phyloP scores from a whole-genome alignment of 2,329 filamentous ascomycete genomes.

The Botrytis cinerea region DNA sequence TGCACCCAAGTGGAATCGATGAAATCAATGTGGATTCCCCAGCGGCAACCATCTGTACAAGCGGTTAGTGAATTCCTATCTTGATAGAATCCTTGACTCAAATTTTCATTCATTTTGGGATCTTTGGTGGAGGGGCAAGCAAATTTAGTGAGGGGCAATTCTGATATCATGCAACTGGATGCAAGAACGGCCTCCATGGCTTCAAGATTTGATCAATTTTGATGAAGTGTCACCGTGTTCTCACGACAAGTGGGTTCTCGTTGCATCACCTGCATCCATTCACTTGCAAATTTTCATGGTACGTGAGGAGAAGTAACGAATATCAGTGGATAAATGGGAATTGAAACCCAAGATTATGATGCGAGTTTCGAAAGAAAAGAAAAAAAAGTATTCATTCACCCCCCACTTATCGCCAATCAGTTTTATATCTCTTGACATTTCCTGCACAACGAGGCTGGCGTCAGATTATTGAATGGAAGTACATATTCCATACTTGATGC shows the following conservation, averaged over 20 bases:
- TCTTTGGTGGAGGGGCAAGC: conserved; percentile 15
- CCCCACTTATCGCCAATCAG: conserved; percentile 11
- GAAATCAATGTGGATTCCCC: neutral
- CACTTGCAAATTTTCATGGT: conserved; percentile 13
- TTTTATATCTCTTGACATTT: conserved; percentile 11
- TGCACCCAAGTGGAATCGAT: neutral
- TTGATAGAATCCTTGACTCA: neutral
- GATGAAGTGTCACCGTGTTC: conserved; percentile 17
- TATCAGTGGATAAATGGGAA: conserved; percentile 9
- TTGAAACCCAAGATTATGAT: neutral
- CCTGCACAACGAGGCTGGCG: neutral
- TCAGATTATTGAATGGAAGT: neutral
- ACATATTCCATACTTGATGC: neutral
- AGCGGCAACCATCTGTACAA: conserved; percentile 1
- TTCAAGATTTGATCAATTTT: neutral
- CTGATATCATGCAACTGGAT: conserved; percentile 6
- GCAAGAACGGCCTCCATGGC: neutral
- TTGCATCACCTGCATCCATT: conserved; percentile 14
- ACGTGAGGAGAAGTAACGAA: conserved; percentile 1
- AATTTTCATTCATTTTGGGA: conserved; percentile 1
- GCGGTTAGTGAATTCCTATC: neutral
- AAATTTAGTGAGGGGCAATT: conserved; percentile 15
- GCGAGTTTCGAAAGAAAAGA: neutral
- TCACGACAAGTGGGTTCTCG: neutral
- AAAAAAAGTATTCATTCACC: neutral